phyloP scores from a whole-genome alignment of 306 rosid genomes.

The Medicago arabica region DNA sequence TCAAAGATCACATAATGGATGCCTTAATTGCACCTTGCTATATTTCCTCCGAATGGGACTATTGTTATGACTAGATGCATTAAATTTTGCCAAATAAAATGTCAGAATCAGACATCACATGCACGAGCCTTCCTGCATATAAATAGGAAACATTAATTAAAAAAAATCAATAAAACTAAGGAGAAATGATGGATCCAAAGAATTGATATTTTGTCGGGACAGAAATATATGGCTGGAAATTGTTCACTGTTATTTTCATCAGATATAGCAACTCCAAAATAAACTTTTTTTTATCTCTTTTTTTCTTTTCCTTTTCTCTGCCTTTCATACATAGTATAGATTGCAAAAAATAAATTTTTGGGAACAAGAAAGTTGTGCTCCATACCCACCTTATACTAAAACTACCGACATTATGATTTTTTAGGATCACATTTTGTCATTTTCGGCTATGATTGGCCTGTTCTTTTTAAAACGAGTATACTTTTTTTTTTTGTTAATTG shows the following conservation, averaged over 20 bases:
- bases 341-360: conserved; percentile 12
- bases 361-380: conserved; percentile 29
- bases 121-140: conserved; percentile 38
- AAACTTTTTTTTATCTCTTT: background rate
- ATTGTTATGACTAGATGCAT: conserved; percentile 34
- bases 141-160: conserved; percentile 28
- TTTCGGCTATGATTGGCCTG: background rate
- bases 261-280: conserved; percentile 12
- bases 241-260: conserved; percentile 27
- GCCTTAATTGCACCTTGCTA: conserved; percentile 22
- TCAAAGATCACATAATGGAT: conserved; percentile 25
- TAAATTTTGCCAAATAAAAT: conserved; percentile 24
- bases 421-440: conserved; percentile 30
- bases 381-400: conserved; percentile 36
- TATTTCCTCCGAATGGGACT: background rate
- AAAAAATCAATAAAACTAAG: background rate
- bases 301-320: background rate
- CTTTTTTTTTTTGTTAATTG: background rate
- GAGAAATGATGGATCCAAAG: conserved; percentile 18
- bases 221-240: conserved; percentile 38
- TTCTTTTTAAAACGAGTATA: background rate
- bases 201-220: conserved; percentile 32
- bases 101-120: conserved; percentile 41
- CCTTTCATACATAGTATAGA: conserved; percentile 14
- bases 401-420: background rate